Percentiles rank a stretch among this genome's conserved stretches.
phyloP scores from a whole-genome alignment of 2,329 filamentous ascomycete species.

The Colletotrichum tropicale region DNA sequence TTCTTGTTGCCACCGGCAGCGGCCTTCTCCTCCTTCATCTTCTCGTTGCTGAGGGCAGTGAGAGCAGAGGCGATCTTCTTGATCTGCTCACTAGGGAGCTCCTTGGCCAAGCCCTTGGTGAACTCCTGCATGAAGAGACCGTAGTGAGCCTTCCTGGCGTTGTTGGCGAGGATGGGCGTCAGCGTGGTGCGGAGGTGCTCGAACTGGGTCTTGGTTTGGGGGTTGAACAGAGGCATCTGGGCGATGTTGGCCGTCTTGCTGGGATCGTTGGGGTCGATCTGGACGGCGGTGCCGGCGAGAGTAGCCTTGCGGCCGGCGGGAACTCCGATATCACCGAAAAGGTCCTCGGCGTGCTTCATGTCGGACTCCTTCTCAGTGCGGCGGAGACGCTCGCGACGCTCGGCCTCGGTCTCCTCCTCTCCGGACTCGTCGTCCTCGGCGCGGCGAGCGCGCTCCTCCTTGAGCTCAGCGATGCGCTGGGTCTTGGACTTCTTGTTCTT shows the following conservation, averaged over 20 bases:
- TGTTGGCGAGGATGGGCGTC: constrained; percentile 75
- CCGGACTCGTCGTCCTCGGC: constrained; percentile 42
- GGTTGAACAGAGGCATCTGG: constrained; percentile 84
- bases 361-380: constrained; percentile 87
- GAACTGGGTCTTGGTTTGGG: constrained; percentile 86
- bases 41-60: constrained; percentile 94
- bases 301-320: constrained; percentile 70
- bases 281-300: constrained; percentile 67
- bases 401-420: constrained; percentile 76
- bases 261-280: constrained; percentile 76
- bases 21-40: constrained; percentile 97
- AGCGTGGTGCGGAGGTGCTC: constrained; percentile 77
- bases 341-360: constrained; percentile 85
- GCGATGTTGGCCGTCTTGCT: constrained; percentile 82
- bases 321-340: constrained; percentile 80
- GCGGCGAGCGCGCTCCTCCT: constrained; percentile 62
- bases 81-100: constrained; percentile 89
- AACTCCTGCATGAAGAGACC: constrained; percentile 90
- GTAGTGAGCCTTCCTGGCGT: constrained; percentile 90
- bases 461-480: constrained; percentile 82
- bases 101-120: constrained; percentile 82
- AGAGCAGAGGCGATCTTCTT: constrained; percentile 91
- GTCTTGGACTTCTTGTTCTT: constrained; percentile 90
- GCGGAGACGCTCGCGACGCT: constrained; percentile 75
- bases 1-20: constrained; percentile 96